Evolutionary conservation across 164 flowering plant species (phyloP).

Genomic region (Vitis riparia): DNA sequence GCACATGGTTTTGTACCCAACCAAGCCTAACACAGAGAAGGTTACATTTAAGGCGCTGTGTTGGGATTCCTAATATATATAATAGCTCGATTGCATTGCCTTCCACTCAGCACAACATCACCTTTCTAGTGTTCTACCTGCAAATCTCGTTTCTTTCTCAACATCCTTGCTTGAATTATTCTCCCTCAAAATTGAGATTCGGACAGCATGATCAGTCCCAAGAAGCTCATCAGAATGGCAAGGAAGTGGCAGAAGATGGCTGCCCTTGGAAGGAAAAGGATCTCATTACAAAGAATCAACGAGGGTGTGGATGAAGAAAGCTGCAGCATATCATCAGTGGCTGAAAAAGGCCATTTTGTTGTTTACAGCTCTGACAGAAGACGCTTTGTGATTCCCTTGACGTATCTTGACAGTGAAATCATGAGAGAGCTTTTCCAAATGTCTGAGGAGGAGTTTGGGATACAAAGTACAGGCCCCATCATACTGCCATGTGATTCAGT

Average conservation of each 20-base stretch:
- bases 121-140: no score
- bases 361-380: neutral
- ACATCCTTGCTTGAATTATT: no score
- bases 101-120: no score
- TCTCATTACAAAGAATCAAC: constrained; percentile 4
- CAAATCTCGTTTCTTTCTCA: no score
- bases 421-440: constrained; percentile 8
- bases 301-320: neutral
- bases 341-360: constrained; percentile 5
- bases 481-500: constrained; percentile 1
- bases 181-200: no score
- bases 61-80: no score
- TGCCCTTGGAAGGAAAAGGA: constrained; percentile 10
- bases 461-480: constrained; percentile 4
- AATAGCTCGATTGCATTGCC: no score
- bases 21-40: no score
- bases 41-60: no score
- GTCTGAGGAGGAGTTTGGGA: constrained; percentile 12
- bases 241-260: constrained; percentile 25
- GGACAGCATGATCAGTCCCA: constrained; percentile 24
- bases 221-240: constrained; percentile 27
- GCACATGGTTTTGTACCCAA: no score
- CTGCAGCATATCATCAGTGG: neutral
- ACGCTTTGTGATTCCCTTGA: constrained; percentile 1
- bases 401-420: constrained; percentile 1